A percentile compares a stretch with the other conserved stretches of the same genome.
phyloP scores from a whole-genome alignment of 106 monocot species.

The Chionographis japonica region DNA sequence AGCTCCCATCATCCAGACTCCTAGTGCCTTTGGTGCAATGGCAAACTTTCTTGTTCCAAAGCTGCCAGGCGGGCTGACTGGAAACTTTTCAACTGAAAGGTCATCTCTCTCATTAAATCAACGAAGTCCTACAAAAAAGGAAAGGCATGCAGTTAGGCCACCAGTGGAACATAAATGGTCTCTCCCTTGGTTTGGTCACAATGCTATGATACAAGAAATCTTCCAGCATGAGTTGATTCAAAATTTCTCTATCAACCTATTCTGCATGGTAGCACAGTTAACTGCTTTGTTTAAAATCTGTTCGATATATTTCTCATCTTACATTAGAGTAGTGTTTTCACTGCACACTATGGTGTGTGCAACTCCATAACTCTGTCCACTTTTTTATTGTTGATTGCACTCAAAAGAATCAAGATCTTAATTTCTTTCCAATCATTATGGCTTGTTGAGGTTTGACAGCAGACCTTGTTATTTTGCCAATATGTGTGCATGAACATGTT shows the following conservation, averaged over 20 bases:
- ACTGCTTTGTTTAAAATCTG: background rate
- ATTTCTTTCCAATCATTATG: too few species aligned
- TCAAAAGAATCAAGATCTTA: background rate
- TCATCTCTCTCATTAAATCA: constrained; percentile 37
- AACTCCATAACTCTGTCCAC: background rate
- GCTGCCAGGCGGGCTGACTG: constrained; percentile 58
- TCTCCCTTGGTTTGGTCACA: constrained; percentile 46
- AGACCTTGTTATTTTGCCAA: too few species aligned
- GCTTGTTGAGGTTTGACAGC: too few species aligned
- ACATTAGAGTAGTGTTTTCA: too few species aligned
- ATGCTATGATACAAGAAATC: constrained; percentile 59
- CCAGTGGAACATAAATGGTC: constrained; percentile 93
- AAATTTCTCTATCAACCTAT: constrained; percentile 93
- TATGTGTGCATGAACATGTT: too few species aligned
- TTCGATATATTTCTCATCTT: too few species aligned
- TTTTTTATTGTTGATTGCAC: too few species aligned
- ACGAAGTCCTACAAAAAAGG: constrained; percentile 41
- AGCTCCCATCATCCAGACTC: constrained; percentile 16
- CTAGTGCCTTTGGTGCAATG: constrained; percentile 84
- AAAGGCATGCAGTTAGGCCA: constrained; percentile 67
- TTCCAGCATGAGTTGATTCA: constrained; percentile 99
- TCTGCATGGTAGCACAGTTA: constrained; percentile 72
- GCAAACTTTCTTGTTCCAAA: constrained; percentile 90
- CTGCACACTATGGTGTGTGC: too few species aligned
- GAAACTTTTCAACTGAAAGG: constrained; percentile 62